Percentiles rank a stretch among this genome's conserved stretches.
These are phyloP conservation scores for Aspergillus haitiensis DNA, from an alignment of 495 filamentous ascomycete species.

Conservation along the genomic window DNA sequence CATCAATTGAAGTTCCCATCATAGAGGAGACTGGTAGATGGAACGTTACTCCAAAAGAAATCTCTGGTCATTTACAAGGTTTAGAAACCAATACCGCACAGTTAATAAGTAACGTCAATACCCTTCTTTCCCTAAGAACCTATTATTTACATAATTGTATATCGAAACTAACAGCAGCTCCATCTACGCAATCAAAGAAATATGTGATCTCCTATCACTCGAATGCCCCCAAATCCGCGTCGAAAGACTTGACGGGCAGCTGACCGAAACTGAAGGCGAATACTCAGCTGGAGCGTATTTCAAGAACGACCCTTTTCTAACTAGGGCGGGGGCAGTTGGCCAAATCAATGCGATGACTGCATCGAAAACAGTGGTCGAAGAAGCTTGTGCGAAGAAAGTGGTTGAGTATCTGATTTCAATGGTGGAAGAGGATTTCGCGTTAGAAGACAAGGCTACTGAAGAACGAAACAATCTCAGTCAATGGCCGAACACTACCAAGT, in stretches of 20 bases:
- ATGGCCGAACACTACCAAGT: conserved; percentile 5
- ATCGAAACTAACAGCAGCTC: conserved; percentile 10
- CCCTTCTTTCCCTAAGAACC: neutral
- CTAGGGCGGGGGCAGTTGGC: conserved; percentile 34
- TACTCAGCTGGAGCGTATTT: conserved; percentile 30
- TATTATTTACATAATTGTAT: neutral
- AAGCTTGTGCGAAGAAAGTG: conserved; percentile 28
- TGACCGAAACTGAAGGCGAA: conserved; percentile 15
- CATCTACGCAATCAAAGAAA: conserved; percentile 16
- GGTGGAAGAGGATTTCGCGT: conserved; percentile 29
- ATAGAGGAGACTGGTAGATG: conserved; percentile 18
- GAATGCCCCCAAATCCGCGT: conserved; percentile 25
- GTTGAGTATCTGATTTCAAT: conserved; percentile 32
- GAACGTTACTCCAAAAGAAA: conserved; percentile 21
- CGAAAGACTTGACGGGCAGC: conserved; percentile 15
- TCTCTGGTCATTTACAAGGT: conserved; percentile 11
- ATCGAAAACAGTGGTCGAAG: conserved; percentile 12
- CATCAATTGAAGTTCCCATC: conserved; percentile 13
- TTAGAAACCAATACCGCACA: conserved; percentile 8
- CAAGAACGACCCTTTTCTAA: conserved; percentile 33
- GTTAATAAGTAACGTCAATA: conserved; percentile 25
- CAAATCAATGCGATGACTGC: conserved; percentile 10
- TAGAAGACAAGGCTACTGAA: conserved; percentile 12
- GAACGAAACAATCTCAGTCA: conserved; percentile 3
- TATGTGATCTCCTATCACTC: conserved; percentile 29